Percentiles rank a stretch among this genome's conserved stretches.
These are phyloP conservation scores for Nannochloris sp. DNA, from an alignment of 139 green algal species.

Conservation along the genomic window DNA sequence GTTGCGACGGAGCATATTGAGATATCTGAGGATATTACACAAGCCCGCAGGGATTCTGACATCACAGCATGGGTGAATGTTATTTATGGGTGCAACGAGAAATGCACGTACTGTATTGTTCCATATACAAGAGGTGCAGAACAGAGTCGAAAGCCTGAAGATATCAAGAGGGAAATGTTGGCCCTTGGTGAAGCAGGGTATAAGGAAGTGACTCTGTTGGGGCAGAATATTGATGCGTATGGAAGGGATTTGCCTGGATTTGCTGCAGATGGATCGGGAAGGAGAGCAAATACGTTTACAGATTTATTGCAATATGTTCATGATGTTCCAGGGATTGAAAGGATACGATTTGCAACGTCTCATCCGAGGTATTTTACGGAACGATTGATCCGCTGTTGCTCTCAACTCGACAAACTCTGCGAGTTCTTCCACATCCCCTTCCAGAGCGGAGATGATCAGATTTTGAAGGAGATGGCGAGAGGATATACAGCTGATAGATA, in stretches of 20 bases:
- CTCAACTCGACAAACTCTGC: constrained; percentile 91
- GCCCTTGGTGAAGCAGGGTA: constrained; percentile 81
- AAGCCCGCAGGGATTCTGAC: constrained; percentile 66
- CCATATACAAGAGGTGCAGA: constrained; percentile 84
- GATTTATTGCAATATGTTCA: constrained; percentile 84
- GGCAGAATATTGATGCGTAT: constrained; percentile 97
- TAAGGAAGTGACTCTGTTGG: constrained; percentile 94
- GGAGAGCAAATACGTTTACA: constrained; percentile 86
- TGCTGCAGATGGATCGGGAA: constrained; percentile 62
- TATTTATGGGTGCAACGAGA: constrained; percentile 99
- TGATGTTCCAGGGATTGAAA: constrained; percentile 83
- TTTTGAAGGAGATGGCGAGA: constrained; percentile 80
- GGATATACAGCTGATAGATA: constrained; percentile 86
- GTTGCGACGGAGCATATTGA: constrained; percentile 64
- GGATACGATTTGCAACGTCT: constrained; percentile 91
- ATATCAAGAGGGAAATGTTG: constrained; percentile 69
- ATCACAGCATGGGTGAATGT: constrained; percentile 97
- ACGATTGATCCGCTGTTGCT: constrained; percentile 77
- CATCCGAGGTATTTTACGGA: constrained; percentile 86
- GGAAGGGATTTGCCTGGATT: constrained; percentile 81
- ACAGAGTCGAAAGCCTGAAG: constrained; percentile 75
- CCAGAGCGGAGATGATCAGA: constrained; percentile 86
- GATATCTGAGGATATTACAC: constrained; percentile 86
- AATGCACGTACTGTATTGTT: constrained; percentile 98
- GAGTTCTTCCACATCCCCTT: constrained; percentile 99